phyloP scores from a whole-genome alignment of 306 rosid species.

The Myrica gale region DNA sequence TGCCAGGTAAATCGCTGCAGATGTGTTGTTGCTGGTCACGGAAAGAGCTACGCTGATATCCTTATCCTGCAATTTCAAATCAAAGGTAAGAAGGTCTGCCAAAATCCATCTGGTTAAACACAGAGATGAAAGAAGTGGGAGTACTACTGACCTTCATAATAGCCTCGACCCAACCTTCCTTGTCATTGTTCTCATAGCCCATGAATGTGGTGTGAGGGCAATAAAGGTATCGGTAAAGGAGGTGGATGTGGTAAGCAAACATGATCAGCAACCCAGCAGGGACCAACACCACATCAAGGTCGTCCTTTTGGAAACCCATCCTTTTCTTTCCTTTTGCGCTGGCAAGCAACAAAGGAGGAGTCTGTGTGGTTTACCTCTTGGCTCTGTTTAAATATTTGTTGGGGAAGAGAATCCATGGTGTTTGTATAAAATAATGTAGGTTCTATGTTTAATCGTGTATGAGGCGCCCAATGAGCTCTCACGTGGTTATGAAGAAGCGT shows the following conservation, averaged over 20 bases:
- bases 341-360: neutral
- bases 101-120: neutral
- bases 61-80: conserved; percentile 39
- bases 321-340: neutral
- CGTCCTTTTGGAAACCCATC: conserved; percentile 53
- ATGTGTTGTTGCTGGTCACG: conserved; percentile 49
- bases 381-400: neutral
- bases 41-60: conserved; percentile 40
- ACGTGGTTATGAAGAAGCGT: neutral
- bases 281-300: conserved; percentile 67
- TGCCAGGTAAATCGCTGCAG: conserved; percentile 61
- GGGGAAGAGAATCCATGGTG: neutral
- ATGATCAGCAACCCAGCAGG: conserved; percentile 66
- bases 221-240: conserved; percentile 56
- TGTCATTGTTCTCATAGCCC: conserved; percentile 76
- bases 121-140: neutral
- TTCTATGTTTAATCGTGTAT: too few species aligned
- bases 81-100: neutral
- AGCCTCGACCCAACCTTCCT: conserved; percentile 63
- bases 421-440: neutral
- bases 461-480: neutral
- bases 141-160: conserved; percentile 56
- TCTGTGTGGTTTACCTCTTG: neutral
- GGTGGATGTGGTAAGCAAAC: conserved; percentile 60
- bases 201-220: conserved; percentile 66